Evolutionary conservation across 495 filamentous ascomycete genomes (phyloP).

Genomic region (Hypoxylon rickii): DNA sequence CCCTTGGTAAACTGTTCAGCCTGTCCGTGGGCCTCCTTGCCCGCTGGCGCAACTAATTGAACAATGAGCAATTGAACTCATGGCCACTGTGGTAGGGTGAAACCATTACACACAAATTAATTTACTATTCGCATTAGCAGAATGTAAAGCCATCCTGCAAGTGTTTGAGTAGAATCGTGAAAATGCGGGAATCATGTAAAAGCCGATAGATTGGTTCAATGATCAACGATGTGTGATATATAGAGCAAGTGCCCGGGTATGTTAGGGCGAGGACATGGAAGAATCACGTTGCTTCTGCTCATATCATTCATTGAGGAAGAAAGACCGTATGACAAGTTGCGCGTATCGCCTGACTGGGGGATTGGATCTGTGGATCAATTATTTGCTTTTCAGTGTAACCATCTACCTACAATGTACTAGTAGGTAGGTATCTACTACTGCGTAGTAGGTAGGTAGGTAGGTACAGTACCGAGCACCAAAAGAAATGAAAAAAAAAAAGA

Average conservation of each 20-base stretch:
- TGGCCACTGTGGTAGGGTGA: background rate
- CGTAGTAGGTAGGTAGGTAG: too few relatives aligned
- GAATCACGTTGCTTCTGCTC: conserved; percentile 10
- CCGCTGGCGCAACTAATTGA: conserved; percentile 46
- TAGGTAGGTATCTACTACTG: too few relatives aligned
- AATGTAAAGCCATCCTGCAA: conserved; percentile 53
- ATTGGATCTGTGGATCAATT: background rate
- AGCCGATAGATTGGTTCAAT: too few relatives aligned
- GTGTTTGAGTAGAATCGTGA: conserved; percentile 22
- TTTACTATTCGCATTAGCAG: conserved; percentile 46
- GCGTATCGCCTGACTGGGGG: conserved; percentile 1
- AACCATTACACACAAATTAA: conserved; percentile 56
- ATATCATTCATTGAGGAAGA: conserved; percentile 1
- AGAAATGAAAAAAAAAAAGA: too few relatives aligned
- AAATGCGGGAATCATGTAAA: conserved; percentile 8
- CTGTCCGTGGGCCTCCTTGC: conserved; percentile 47
- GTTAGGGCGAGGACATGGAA: background rate
- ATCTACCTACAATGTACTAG: too few relatives aligned
- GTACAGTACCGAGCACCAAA: too few relatives aligned
- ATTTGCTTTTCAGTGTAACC: too few relatives aligned
- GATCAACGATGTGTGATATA: too few relatives aligned
- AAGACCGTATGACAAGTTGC: conserved; percentile 14
- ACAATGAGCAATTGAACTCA: conserved; percentile 1
- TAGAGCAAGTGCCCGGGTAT: too few relatives aligned
- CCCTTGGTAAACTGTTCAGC: conserved; percentile 67